Base-by-base conservation (phyloP, 495 filamentous ascomycete species). In the Rhypophila decipiens region DNA sequence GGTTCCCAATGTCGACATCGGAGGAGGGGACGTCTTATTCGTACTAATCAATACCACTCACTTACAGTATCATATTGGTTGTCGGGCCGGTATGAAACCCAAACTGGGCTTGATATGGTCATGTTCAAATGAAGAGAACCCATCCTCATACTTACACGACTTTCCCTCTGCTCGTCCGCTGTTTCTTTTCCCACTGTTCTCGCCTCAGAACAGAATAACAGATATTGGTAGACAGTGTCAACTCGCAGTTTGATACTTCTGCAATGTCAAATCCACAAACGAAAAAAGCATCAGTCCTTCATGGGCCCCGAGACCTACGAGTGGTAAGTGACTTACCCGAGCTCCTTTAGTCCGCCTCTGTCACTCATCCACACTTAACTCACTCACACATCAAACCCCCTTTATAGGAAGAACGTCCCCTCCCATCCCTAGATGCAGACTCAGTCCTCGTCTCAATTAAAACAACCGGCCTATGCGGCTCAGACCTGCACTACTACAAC, bases 401-500 rank as follows among this genome's bases (percentile, higher is more conserved):
- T 22, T 18, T 24, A 5, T 35, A 80, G 78, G 72, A 80, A 70
- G 47, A 54, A n/a, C 64, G 78, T 27, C 27, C 55, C 37, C 53
- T 79, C 20, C 49, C 60, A 15, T 11, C 58, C 11, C 77, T 76
- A 20, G 49, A 50, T 5, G 50, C 71, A n/a, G 54, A 64, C 35
- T 79, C 83, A 47, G 70, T 84, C 24, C 80, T 79, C 52, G 59
- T 86, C 35, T 63, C 73, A 20, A 60, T 85, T 47, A 73, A 73
- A 21, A 57, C 75, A 5, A 85, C 82, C 1, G 82, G 82, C 31
- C 72, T 86, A 49, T 86, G 82, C 68, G 82, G 82, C 49, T 83
- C 80, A 4, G 82, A 86, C 59, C 71, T 85, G 18, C 82, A 85
- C 66, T 84, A 86, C 71, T 86, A 74, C 68, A 64, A 68, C 42